These are phyloP conservation scores for Botrytis tulipae DNA, from an alignment of 2,329 filamentous ascomycete genomes.

Conservation along the genomic window DNA sequence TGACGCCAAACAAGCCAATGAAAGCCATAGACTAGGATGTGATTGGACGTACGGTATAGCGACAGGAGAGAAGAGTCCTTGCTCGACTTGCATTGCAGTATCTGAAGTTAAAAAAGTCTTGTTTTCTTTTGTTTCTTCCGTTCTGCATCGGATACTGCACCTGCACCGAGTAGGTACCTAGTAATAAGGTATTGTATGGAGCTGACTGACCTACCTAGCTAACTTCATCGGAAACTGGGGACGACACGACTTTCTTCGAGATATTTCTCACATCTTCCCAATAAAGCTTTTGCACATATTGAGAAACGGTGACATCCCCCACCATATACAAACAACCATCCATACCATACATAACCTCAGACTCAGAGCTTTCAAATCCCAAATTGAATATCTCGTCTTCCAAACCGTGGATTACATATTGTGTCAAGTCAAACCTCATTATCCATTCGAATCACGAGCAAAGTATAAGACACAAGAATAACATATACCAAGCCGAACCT, in stretches of 20 bases:
- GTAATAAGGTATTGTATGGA: not conserved
- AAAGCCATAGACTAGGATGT: not conserved
- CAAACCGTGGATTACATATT: not conserved
- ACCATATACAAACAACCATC: not conserved
- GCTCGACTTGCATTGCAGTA: not conserved
- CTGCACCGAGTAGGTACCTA: conserved; percentile 2
- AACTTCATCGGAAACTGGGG: not conserved
- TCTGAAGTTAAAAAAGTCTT: conserved; percentile 10
- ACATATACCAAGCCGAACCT: not conserved
- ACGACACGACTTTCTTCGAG: not conserved
- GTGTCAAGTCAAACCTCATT: not conserved
- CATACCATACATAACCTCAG: not conserved
- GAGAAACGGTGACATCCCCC: conserved; percentile 4
- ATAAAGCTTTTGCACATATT: not conserved
- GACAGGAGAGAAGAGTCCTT: not conserved
- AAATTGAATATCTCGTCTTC: not conserved
- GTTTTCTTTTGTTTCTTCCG: not conserved
- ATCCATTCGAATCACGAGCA: not conserved
- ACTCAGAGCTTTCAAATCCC: not conserved
- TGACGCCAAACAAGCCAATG: conserved; percentile 5
- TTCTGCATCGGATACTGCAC: conserved; percentile 2
- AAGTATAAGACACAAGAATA: not conserved
- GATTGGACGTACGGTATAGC: not conserved
- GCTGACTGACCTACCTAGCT: not conserved
- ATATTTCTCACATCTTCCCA: not conserved